Base-by-base conservation (phyloP, 495 filamentous ascomycete species). In the Umbilicaria muhlenbergii region DNA sequence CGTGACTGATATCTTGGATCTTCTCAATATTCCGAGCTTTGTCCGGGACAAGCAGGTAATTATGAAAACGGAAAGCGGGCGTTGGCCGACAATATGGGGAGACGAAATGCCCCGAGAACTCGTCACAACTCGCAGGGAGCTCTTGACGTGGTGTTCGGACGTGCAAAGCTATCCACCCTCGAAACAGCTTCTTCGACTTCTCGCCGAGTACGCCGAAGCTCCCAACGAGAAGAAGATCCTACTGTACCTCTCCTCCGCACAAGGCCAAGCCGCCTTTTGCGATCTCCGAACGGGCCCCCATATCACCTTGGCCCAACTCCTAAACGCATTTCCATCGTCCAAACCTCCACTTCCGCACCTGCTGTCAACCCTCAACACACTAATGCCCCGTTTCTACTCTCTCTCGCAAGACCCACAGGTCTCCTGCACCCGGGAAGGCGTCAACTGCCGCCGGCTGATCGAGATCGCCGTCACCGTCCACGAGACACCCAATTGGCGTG, bases 371-470 rank as follows among this genome's bases (percentile, higher is more conserved):
- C 79, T 94, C 39, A 80, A 78, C 48, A 79, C 79, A 31, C 67
- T 98, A 17, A 95, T 95, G 89, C 89, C 91, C 0, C 81, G 91
- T 47, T 98, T 96, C 67, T 98, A 98, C 65, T 95, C 91, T 17
- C 75, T 98, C 12, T 94, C 88, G 36, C 92, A 93, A 58, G 91
- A 98, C 58, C 91, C 91, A 0, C 83, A 88, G 47, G 71, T 89
- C 51, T 88, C 84, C 3, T 82, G 76, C 51, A 70, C 69, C 41
- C 70, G 68, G 16, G 73, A 74, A 47, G 81, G 77, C 47, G 69
- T 71, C 15, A 75, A 81, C 51, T 70, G 76, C 58, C 83, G 82
- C 51, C 85, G 91, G 14, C 64, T 94, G 45, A 79, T 96, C 53
- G 91, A 98, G 65, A 78, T 95, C 38, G 91, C 91, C 43, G 91